phyloP scores from a whole-genome alignment of 2,329 filamentous ascomycete genomes.

The Alternaria metachromatica region DNA sequence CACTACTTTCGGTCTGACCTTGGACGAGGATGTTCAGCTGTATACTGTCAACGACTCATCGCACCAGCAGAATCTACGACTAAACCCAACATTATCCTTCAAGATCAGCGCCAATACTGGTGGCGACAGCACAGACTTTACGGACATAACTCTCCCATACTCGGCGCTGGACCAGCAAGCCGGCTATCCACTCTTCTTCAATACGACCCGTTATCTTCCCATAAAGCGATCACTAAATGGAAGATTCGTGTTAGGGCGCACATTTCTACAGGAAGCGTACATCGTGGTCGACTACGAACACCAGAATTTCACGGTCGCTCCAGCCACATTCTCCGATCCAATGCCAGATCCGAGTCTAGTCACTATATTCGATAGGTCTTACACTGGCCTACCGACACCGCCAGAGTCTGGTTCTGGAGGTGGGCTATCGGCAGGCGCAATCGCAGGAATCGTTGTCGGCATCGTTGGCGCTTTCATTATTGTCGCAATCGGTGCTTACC shows the following conservation, averaged over 20 bases:
- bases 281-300: conserved; percentile 47
- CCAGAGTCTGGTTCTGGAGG: conserved; percentile 1
- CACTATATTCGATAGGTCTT: conserved; percentile 32
- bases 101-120: conserved; percentile 23
- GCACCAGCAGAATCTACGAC: conserved; percentile 27
- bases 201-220: conserved; percentile 38
- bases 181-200: conserved; percentile 11
- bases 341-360: conserved; percentile 28
- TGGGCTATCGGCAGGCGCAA: conserved; percentile 35
- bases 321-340: conserved; percentile 28
- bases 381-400: conserved; percentile 5
- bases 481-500: conserved; percentile 32
- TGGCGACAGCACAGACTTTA: conserved; percentile 9
- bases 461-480: conserved; percentile 36
- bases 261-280: conserved; percentile 49
- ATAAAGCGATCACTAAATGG: conserved; percentile 37
- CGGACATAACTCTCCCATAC: conserved; percentile 39
- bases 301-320: conserved; percentile 42
- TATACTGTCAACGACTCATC: conserved; percentile 45
- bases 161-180: conserved; percentile 33
- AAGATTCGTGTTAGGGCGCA: conserved; percentile 38
- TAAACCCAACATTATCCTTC: conserved; percentile 37
- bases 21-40: conserved; percentile 36
- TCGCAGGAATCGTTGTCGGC: conserved; percentile 45
- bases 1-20: conserved; percentile 43